Evolutionary conservation across 2,329 filamentous ascomycete genomes (phyloP).

Genomic region (Paecilomyces variotii): DNA sequence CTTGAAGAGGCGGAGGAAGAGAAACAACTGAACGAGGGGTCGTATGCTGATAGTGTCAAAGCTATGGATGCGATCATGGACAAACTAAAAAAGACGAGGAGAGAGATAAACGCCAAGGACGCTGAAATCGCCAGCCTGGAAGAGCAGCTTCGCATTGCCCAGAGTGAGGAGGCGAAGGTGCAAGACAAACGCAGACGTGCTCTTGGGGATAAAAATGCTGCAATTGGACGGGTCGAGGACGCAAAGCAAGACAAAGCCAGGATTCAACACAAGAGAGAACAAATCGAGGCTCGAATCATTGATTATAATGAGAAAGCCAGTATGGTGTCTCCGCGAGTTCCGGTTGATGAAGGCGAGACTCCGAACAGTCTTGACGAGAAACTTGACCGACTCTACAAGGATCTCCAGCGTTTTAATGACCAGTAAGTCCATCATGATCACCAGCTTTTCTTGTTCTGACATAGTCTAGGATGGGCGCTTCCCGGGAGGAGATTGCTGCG

Average conservation of each 20-base stretch:
- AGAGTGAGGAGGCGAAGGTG: slow-evolving; percentile 44
- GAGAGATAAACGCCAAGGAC: slow-evolving; percentile 25
- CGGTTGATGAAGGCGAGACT: slow-evolving; percentile 59
- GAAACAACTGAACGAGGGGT: slow-evolving; percentile 31
- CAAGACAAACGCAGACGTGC: slow-evolving; percentile 45
- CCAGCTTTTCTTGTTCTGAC: slow-evolving; percentile 15
- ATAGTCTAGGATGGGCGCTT: slow-evolving; percentile 47
- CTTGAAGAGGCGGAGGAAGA: slow-evolving; percentile 52
- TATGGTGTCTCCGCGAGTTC: slow-evolving; percentile 49
- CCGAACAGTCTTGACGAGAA: slow-evolving; percentile 42
- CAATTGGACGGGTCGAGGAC: slow-evolving; percentile 45
- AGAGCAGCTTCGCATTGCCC: slow-evolving; percentile 47
- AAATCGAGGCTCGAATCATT: slow-evolving; percentile 42
- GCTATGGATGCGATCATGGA: slow-evolving; percentile 39
- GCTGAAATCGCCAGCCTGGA: slow-evolving; percentile 26
- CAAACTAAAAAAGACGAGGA: slow-evolving; percentile 27
- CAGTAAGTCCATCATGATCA: slow-evolving; percentile 26
- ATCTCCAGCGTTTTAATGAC: slow-evolving; percentile 51
- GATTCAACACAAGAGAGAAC: slow-evolving; percentile 42
- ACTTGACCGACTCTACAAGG: slow-evolving; percentile 45
- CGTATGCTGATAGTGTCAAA: slow-evolving; percentile 42
- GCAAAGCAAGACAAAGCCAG: slow-evolving; percentile 39
- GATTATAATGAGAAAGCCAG: slow-evolving; percentile 50
- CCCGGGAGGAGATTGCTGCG: slow-evolving; percentile 56
- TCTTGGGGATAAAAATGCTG: slow-evolving; percentile 56